Evolutionary conservation across 192 early-diverging fungal genomes (phyloP).

Genomic region (Linnemannia schmuckeri): DNA sequence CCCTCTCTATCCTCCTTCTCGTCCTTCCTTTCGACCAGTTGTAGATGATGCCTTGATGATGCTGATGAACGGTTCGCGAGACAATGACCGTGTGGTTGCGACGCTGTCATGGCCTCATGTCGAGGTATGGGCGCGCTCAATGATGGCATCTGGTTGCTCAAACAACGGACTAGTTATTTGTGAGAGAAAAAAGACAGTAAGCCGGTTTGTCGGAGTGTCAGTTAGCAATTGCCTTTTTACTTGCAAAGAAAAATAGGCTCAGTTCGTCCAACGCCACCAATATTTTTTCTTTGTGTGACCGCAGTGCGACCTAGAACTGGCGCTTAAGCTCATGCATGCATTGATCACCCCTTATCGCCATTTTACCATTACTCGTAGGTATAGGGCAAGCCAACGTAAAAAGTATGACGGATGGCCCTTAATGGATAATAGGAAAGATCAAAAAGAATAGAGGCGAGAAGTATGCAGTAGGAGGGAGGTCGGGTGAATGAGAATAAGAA

Average conservation of each 20-base stretch:
- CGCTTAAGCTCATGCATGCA: background rate
- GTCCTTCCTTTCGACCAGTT: background rate
- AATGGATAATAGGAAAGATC: background rate
- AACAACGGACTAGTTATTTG: background rate
- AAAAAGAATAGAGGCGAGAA: background rate
- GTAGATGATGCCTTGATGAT: background rate
- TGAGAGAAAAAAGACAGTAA: background rate
- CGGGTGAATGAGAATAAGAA: background rate
- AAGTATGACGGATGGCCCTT: background rate
- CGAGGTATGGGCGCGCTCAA: background rate
- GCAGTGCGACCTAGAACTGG: too few species aligned
- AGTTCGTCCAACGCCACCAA: background rate
- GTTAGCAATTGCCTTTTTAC: background rate
- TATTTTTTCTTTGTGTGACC: background rate
- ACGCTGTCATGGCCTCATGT: background rate
- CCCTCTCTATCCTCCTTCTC: background rate
- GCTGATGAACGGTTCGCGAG: background rate
- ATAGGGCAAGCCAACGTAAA: background rate
- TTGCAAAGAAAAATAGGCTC: background rate
- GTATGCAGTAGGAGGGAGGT: background rate
- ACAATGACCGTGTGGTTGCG: background rate
- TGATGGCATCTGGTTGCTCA: conserved; percentile 1
- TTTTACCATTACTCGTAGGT: background rate
- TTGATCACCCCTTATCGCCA: background rate
- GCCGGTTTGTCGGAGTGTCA: background rate